Evolutionary conservation across 2,329 filamentous ascomycete genomes (phyloP), one percentile per base, ranked within the genome.

Genomic region (Colletotrichum musicola): DNA sequence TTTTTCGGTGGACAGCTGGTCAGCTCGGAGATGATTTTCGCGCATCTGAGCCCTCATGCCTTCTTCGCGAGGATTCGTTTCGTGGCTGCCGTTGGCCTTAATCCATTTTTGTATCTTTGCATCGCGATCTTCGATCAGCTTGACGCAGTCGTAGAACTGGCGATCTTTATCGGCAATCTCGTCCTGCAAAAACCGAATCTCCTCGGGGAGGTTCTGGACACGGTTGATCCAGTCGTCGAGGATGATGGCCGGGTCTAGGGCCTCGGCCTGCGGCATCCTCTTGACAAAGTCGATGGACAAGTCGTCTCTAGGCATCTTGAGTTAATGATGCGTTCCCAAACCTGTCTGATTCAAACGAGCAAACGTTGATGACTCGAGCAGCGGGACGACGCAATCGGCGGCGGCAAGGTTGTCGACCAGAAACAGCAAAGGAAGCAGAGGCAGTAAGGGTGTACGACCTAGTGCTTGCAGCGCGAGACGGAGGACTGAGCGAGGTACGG

Each of bases 91-190:
- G 73, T 95, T 92, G 18, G 87, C 82, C 74, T 92, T 93, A 78
- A 95, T 93, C 84, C 90, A 95, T 80, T 92, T 93, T 77, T 97
- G 93, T 47, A 96, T 89, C 75, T 90, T 90, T 61, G 81, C 86
- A 75, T 97, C 93, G 72, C 91, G 90, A 67, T 92, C 89, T 47
- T 89, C 87, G 75, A 95, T 93, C 71, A 88, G 86, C 70, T 88
- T 86, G 67, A 90, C 83, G 76, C 91, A 90, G 55, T 93, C 90
- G 75, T 88, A 84, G 73, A 93, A 92, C 72, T 89, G 85, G 57
- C 88, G 86, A 77, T 97, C 93, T 79, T 95, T 95, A 77, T 93
- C 91, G 75, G 90, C 85, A 71, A 95, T 93, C 80, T 96, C 93
- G 76, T 95, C 93, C 75, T 95, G 91, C 71, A 95, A 86, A 81